Evolutionary conservation across 768 basidiomycete species (phyloP).

Genomic region (Suillus decipiens): DNA sequence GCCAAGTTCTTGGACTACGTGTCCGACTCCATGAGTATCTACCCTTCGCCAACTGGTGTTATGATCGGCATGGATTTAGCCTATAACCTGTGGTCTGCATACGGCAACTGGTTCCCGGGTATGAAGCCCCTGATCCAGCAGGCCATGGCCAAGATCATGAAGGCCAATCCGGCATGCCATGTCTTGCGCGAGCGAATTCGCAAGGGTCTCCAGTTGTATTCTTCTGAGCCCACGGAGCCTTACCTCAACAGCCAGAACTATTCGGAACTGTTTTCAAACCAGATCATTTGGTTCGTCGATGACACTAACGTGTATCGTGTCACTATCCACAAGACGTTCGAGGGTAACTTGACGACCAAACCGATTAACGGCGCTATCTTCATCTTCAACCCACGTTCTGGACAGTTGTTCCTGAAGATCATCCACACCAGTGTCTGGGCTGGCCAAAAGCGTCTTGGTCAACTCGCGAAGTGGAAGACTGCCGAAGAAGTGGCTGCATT

Average conservation of each 20-base stretch:
- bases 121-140: slow-evolving; percentile 98
- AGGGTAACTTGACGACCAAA: slow-evolving; percentile 99
- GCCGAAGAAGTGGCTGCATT: slow-evolving; percentile 99
- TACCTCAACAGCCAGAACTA: slow-evolving; percentile 99
- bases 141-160: slow-evolving; percentile 99
- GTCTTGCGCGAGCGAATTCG: slow-evolving; percentile 98
- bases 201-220: slow-evolving; percentile 97
- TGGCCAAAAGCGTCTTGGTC: slow-evolving; percentile 99
- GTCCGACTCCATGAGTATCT: slow-evolving; percentile 97
- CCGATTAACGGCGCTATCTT: slow-evolving; percentile 98
- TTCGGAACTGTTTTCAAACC: slow-evolving; percentile 95
- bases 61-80: slow-evolving; percentile 99
- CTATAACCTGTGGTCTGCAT: slow-evolving; percentile 98
- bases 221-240: slow-evolving; percentile 98
- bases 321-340: slow-evolving; percentile 99
- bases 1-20: slow-evolving; percentile 99
- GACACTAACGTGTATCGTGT: slow-evolving; percentile 99
- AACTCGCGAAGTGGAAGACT: slow-evolving; percentile 99
- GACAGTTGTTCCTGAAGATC: slow-evolving; percentile 97
- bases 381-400: slow-evolving; percentile 99
- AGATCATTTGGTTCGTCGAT: slow-evolving; percentile 99
- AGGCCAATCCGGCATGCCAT: slow-evolving; percentile 97
- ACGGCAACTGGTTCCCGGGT: slow-evolving; percentile 99
- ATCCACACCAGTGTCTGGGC: slow-evolving; percentile 99
- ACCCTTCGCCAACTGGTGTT: slow-evolving; percentile 97